Base-by-base conservation (phyloP, 108 stramenopile genomes). In the Mediolabrus comicus region DNA sequence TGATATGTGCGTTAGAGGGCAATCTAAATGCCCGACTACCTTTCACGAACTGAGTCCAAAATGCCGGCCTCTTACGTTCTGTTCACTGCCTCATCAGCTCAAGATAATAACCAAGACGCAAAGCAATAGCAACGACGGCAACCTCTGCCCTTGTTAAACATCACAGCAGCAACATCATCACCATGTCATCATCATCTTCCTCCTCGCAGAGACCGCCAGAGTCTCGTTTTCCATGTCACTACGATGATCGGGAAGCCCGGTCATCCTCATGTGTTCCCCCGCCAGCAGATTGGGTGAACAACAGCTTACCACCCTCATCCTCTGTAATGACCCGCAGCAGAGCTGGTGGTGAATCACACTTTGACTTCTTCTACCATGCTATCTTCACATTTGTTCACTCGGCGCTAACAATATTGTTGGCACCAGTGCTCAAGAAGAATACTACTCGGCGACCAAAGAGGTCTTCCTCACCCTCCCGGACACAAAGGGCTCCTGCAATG, bases 371-470 rank as follows among this genome's bases (percentile, higher is more conserved):
- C 51, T 65, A 65, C 53, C 34, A 51, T 12, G 31, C 53, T 10
- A 65, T 65, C 31, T 65, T 53, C 11, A 53, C 52, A 33, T 17
- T 65, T 19, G 64, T 65, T 10, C 64, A 65, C 33, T 51, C 51
- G 2, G 64, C 51, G 11, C 24, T 65, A 1, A 65, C 64, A 53
- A 17, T 52, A 34, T 51, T 65, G 29, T 24, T 65, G 31, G 25
- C 64, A 52, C 64, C 64, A 4, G 64, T 65, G 32, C 64, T 65
- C 43, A 53, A 53, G n/a, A 65, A 52, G 31, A 52, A 26, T 26
- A 34, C 19, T 24, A 31, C 35, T 14, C 29, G 11, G 13, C 64
- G 53, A 34, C 43, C 41, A 43, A 43, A 22, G 22, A 22, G 22
- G 0, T 19, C 2, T 3, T 35, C 27, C 32, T 24, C 33, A 2